phyloP scores from a whole-genome alignment of 2,329 filamentous ascomycete genomes.

The Xylariomycetidae sp. region DNA sequence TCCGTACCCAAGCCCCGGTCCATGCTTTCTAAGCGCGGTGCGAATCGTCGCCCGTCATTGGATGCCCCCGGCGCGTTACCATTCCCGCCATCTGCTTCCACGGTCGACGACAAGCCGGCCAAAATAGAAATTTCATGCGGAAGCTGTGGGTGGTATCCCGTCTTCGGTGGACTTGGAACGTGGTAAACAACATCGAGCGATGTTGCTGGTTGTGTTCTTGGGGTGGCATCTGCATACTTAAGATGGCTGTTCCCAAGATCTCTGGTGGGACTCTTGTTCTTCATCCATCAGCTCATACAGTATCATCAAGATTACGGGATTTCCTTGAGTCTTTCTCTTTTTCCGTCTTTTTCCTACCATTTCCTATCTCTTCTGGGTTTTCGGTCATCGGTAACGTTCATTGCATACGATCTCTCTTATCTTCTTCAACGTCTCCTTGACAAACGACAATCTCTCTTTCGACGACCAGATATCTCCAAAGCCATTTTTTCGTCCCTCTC shows the following conservation, averaged over 20 bases:
- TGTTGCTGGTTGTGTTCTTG: too few relatives aligned
- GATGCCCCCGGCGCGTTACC: constrained; percentile 20
- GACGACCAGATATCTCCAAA: too few relatives aligned
- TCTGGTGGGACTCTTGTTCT: constrained; percentile 6
- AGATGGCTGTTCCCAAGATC: constrained; percentile 7
- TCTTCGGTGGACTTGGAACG: too few relatives aligned
- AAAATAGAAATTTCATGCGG: too few relatives aligned
- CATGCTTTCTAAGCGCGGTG: constrained; percentile 11
- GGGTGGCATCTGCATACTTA: too few relatives aligned
- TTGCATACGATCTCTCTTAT: constrained; percentile 15
- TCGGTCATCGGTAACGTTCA: constrained; percentile 14
- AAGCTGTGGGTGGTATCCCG: too few relatives aligned
- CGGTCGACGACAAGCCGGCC: constrained; percentile 8
- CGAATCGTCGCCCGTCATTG: constrained; percentile 17
- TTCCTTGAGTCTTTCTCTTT: constrained; percentile 25
- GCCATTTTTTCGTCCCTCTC: not conserved
- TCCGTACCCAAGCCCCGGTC: constrained; percentile 3
- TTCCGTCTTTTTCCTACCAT: constrained; percentile 18
- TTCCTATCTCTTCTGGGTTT: constrained; percentile 19
- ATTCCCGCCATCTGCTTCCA: constrained; percentile 22
- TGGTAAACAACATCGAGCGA: too few relatives aligned
- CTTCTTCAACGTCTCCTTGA: constrained; percentile 8
- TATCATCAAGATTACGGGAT: constrained; percentile 15
- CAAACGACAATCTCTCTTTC: constrained; percentile 10
- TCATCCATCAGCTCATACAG: constrained; percentile 14